Evolutionary conservation across 352 stramenopile genomes (phyloP).

Genomic region (Globisporangium paddicum): DNA sequence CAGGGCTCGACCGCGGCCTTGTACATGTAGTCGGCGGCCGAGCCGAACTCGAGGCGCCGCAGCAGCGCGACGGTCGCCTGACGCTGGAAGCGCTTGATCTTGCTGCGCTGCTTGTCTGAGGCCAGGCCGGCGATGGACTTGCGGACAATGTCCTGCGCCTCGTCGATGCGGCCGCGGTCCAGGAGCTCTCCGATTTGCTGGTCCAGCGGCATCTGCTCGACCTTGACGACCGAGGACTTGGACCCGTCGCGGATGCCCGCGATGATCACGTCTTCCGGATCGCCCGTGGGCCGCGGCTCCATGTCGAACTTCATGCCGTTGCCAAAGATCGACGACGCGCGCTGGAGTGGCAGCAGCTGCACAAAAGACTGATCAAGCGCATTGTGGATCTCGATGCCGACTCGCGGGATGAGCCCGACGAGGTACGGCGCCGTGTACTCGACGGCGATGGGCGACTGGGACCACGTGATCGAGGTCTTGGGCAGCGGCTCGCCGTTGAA

Average conservation of each 20-base stretch:
- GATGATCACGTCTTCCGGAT: slow-evolving; percentile 77
- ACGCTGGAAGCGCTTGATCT: slow-evolving; percentile 86
- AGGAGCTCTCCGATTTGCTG: slow-evolving; percentile 81
- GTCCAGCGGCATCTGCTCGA: slow-evolving; percentile 84
- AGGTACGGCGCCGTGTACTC: slow-evolving; percentile 82
- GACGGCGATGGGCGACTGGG: slow-evolving; percentile 59
- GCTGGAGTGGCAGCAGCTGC: slow-evolving; percentile 62
- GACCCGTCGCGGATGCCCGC: slow-evolving; percentile 64
- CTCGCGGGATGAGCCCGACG: slow-evolving; percentile 64
- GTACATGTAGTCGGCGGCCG: slow-evolving; percentile 82
- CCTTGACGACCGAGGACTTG: slow-evolving; percentile 77
- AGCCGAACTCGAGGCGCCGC: slow-evolving; percentile 73
- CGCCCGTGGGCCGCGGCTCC: slow-evolving; percentile 65
- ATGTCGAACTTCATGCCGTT: slow-evolving; percentile 92
- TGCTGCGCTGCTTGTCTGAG: slow-evolving; percentile 83
- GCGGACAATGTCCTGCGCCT: slow-evolving; percentile 79
- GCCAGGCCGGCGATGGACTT: slow-evolving; percentile 70
- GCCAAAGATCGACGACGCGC: slow-evolving; percentile 70
- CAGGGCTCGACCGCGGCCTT: slow-evolving; percentile 77
- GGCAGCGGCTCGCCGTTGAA: slow-evolving; percentile 76
- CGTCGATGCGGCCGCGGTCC: slow-evolving; percentile 81
- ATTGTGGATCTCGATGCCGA: slow-evolving; percentile 82
- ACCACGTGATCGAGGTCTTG: slow-evolving; percentile 84
- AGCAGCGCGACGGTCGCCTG: slow-evolving; percentile 77
- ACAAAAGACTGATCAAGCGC: slow-evolving; percentile 66